These are phyloP conservation scores for Alnus glutinosa DNA, from an alignment of 306 rosid genomes.

Conservation along the genomic window DNA sequence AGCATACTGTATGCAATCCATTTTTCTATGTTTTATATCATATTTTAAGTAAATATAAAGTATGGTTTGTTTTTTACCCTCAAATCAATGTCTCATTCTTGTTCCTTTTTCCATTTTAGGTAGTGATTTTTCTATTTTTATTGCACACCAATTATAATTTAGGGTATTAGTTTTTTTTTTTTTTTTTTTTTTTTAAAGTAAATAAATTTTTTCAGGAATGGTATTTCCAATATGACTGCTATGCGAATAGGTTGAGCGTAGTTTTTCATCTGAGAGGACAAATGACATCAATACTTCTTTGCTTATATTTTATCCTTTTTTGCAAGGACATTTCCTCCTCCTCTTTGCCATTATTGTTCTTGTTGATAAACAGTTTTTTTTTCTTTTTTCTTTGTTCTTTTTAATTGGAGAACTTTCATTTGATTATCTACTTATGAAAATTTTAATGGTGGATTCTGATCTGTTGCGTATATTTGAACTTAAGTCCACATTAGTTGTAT, in stretches of 20 bases:
- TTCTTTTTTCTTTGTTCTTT: constrained; percentile 22
- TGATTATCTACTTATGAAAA: constrained; percentile 1
- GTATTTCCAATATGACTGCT: constrained; percentile 11
- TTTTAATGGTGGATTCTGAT: not conserved
- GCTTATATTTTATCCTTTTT: constrained; percentile 25
- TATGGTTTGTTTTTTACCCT: constrained; percentile 3
- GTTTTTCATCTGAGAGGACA: constrained; percentile 21
- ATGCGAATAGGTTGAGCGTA: constrained; percentile 14
- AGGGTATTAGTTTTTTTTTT: not conserved
- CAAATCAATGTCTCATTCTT: constrained; percentile 3
- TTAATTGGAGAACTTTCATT: constrained; percentile 22
- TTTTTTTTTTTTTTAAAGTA: not conserved
- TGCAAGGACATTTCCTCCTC: not conserved
- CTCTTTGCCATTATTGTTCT: constrained; percentile 12
- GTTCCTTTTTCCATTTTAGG: not conserved
- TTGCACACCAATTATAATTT: not conserved
- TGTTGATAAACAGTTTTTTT: constrained; percentile 9
- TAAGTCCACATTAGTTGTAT: not conserved
- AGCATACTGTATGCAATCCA: constrained; percentile 64
- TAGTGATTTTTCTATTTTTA: not conserved
- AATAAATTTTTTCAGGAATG: constrained; percentile 12
- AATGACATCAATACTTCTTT: constrained; percentile 21
- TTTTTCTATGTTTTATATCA: not conserved
- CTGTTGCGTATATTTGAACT: not conserved
- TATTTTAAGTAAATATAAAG: not conserved